phyloP scores from a whole-genome alignment of 2,329 filamentous ascomycete genomes.

The Epichloe elymi region DNA sequence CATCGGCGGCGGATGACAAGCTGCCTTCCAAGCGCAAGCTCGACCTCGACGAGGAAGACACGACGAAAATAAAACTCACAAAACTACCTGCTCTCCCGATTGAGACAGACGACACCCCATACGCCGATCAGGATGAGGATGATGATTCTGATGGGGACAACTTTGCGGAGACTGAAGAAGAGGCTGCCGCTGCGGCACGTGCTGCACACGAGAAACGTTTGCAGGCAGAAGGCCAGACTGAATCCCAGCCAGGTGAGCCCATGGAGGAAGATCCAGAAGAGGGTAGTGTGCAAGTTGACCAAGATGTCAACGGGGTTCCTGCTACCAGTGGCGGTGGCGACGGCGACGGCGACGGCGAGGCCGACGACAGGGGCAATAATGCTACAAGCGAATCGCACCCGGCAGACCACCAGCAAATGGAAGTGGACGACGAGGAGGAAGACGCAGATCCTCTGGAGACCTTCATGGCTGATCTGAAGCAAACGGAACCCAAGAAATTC shows the following conservation, averaged over 20 bases:
- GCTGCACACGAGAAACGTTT: slow-evolving; percentile 72
- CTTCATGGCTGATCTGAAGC: slow-evolving; percentile 70
- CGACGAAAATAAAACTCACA: slow-evolving; percentile 74
- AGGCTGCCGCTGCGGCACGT: slow-evolving; percentile 71
- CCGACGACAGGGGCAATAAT: slow-evolving; percentile 7
- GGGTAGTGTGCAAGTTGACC: slow-evolving; percentile 14
- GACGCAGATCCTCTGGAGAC: slow-evolving; percentile 83
- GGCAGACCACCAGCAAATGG: slow-evolving; percentile 40
- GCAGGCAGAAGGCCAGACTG: slow-evolving; percentile 34
- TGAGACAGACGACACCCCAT: slow-evolving; percentile 47
- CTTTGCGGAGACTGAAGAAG: slow-evolving; percentile 75
- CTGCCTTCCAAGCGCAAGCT: slow-evolving; percentile 58
- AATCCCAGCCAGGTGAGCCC: slow-evolving; percentile 31
- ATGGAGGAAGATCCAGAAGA: slow-evolving; percentile 18
- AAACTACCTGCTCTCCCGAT: slow-evolving; percentile 71
- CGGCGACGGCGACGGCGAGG: slow-evolving; percentile 2
- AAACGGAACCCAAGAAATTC: slow-evolving; percentile 36
- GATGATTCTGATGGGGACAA: slow-evolving; percentile 64
- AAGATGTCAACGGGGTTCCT: slow-evolving; percentile 12
- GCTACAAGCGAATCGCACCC: neutral
- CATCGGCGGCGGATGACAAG: slow-evolving; percentile 55
- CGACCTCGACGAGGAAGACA: slow-evolving; percentile 80
- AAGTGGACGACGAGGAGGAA: slow-evolving; percentile 48
- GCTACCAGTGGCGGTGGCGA: slow-evolving; percentile 1
- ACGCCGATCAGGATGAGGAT: slow-evolving; percentile 51